These are phyloP conservation scores for Thinopyrum elongatum DNA, from an alignment of 176 grass and related monocot genomes.

Conservation along the genomic window DNA sequence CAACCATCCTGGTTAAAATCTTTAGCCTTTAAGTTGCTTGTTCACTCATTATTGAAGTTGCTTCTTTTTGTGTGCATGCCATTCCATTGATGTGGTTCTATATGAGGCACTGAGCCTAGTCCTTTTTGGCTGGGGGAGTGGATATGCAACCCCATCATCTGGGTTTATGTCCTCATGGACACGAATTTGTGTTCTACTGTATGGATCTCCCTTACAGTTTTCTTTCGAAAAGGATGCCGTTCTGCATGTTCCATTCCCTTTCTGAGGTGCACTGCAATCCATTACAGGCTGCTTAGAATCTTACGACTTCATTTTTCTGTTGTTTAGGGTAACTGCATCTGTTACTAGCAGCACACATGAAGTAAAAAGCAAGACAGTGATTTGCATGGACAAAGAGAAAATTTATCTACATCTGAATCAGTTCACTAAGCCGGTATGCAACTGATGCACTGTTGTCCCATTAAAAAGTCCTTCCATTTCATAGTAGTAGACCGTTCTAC, in stretches of 20 bases:
- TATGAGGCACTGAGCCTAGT: too few relatives aligned
- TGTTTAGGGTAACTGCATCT: constrained; percentile 75
- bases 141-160: neutral
- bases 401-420: constrained; percentile 94
- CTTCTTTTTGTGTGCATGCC: neutral
- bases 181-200: neutral
- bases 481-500: neutral
- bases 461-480: constrained; percentile 15
- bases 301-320: constrained; percentile 32
- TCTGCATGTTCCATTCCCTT: constrained; percentile 1
- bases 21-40: neutral
- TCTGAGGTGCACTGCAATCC: neutral
- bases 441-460: neutral
- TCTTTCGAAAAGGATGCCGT: neutral
- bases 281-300: neutral
- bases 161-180: neutral
- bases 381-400: constrained; percentile 83
- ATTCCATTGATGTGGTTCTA: constrained; percentile 21
- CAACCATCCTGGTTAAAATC: constrained; percentile 12
- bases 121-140: too few relatives aligned
- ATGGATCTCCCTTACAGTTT: neutral
- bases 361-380: constrained; percentile 92
- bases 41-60: neutral
- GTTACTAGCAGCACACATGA: constrained; percentile 99
- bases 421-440: constrained; percentile 74